Evolutionary conservation across 495 filamentous ascomycete genomes (phyloP).

Genomic region (Amorphotheca resinae): DNA sequence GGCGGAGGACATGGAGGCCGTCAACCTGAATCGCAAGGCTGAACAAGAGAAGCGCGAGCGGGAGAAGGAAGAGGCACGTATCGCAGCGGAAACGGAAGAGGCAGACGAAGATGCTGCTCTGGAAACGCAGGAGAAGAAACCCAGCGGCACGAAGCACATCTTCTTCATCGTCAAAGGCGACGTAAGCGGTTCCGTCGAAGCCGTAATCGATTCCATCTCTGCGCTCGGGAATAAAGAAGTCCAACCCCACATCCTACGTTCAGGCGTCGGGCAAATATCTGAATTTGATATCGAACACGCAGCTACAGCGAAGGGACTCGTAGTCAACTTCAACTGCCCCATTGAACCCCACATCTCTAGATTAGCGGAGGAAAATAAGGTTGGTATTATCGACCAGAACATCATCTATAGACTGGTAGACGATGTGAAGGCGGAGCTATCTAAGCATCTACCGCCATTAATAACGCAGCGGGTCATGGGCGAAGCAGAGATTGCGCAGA

Average conservation of each 20-base stretch:
- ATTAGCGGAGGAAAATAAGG: constrained; percentile 54
- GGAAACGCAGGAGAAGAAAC: constrained; percentile 22
- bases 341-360: constrained; percentile 55
- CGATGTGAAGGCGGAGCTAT: constrained; percentile 58
- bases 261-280: constrained; percentile 61
- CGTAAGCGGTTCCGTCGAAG: constrained; percentile 86
- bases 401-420: constrained; percentile 90
- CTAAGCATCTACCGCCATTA: constrained; percentile 49
- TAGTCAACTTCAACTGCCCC: constrained; percentile 79
- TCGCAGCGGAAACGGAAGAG: constrained; percentile 22
- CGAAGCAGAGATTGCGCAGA: constrained; percentile 74
- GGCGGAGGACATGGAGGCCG: constrained; percentile 59
- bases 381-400: constrained; percentile 72
- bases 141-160: constrained; percentile 47
- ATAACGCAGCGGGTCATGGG: constrained; percentile 60
- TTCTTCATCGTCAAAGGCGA: constrained; percentile 86
- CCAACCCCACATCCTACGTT: constrained; percentile 59
- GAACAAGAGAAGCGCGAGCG: constrained; percentile 47
- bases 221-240: constrained; percentile 77
- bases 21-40: constrained; percentile 55
- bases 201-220: constrained; percentile 60
- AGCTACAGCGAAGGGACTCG: constrained; percentile 50
- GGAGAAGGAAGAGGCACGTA: constrained; percentile 28
- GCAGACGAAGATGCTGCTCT: constrained; percentile 10
- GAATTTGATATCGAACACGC: constrained; percentile 88